Base-by-base conservation (phyloP, 768 basidiomycete species). In the Amanita muscaria region DNA sequence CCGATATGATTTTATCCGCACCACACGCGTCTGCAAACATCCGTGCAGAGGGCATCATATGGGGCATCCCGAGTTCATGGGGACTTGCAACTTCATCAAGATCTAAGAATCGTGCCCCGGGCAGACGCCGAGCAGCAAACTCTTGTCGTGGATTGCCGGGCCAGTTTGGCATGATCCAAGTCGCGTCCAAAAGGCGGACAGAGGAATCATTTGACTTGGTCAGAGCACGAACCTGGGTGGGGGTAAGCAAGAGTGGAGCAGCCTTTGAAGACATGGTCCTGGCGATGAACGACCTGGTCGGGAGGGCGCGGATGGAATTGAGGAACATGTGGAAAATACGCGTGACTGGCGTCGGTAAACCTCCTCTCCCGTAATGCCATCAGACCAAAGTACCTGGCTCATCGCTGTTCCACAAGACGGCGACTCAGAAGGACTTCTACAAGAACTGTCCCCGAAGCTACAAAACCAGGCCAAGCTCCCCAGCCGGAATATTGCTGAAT, bases 381-480 rank as follows among this genome's bases (percentile, higher is more conserved):
- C 90, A 59, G 92, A 96, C 71, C 83, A 93, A 62, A 86, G 87
- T 51, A 93, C 90, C 54, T 97, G 93, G 93, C 67, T 97, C 52
- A 72, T 96, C 49, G 73, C 91, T 33, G 79, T 88, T 2, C 93
- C 93, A 10, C 76, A 81, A 51, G 82, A 90, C 61, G 88, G 88
- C 15, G 89, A 96, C 55, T 73, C 88, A 0, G 86, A 88, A 48
- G 80, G 81, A 5, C 64, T 88, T 23, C 62, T 73, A 37, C 79
- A 83, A 51, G 84, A 87, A 50, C 56, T 89, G 14, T 55, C 69
- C 8, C 60, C 77, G 16, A 88, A 85, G 58, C 70, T 91, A 29
- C 60, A 64, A 15, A 68, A 77, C 22, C 74, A 76, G 47, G 72
- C 77, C 12, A 80, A 75, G 61, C 45, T 65, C 23, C 57, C 61